Base-by-base conservation (phyloP, 2,329 filamentous ascomycete genomes). In the Cladorrhinum sp. region DNA sequence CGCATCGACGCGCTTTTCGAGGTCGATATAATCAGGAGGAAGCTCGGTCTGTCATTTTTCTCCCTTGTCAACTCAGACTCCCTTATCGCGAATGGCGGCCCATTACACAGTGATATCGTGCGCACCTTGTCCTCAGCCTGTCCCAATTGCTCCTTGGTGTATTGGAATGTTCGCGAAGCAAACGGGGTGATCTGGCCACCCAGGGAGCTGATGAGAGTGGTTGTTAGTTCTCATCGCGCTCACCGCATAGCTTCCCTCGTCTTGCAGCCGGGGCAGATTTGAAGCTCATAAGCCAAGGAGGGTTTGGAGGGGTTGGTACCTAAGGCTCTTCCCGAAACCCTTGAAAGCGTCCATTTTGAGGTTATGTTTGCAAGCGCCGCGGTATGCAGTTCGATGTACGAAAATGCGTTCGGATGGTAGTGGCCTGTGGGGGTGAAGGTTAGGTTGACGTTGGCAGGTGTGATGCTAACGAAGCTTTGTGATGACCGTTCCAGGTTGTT, bases 1-100 rank as follows among this genome's bases (percentile, higher is more conserved):
- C 62, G 95, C 95, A 85, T 99, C 95, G 71, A 98, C 92, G 67
- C 93, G 89, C 85, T 97, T 97, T 85, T 99, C 95, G 64, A 99
- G 89, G 77, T 98, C 93, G 74, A 97, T 91, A 78, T 99, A 99
- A 78, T 98, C 95, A 68, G 93, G 89, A 50, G 95, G 95, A 49
- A 99, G 91, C 79, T 98, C 90, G 65, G 95, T 99, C 92, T 96
- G 70, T 53, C 18, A 50, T 50, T 22, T 24, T 22, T 24, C 10
- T 22, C 53, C 10, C 23, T 41, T 22, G 50, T 66, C 62, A 66
- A 63, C 57, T 24, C 50, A 54, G 56, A 32, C 20, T 52, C 50
- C 49, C 23, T 20, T 50, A 51, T 38, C 36, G 41, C 49, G n/a
- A 56, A 8, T 23, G 25, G 6, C 54, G 57, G 6, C 54, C 18